Base-by-base conservation (phyloP, 257 asterid species). In the Leonotis leonurus region DNA sequence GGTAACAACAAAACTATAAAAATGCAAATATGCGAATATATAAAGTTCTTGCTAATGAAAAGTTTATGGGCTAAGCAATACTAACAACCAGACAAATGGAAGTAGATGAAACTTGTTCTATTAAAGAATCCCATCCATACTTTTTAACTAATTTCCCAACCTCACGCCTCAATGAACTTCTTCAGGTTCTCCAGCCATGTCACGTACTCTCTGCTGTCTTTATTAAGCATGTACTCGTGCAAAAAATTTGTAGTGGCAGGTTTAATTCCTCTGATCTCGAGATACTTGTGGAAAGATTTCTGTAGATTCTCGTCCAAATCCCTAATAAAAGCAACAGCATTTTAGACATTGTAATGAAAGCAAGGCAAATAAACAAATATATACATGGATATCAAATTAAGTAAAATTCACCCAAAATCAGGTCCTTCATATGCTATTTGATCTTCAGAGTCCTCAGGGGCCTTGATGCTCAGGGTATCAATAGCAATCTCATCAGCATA, bases 251-350 rank as follows among this genome's bases (percentile, higher is more conserved):
- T 87, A 1, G 90, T 72, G 76, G 87, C 83, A 1, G 97, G 90
- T 53, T 81, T 87, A 60, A 93, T 68, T 65, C 97, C 99, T 75
- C 96, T 77, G 6, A 83, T 75, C 77, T 93, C 96, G 45, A 93
- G 75, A 75, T 89, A 93, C 87, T 89, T 89, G 80, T 77, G 90
- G 81, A 93, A 93, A 36, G 95, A 93, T 80, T 87, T 83, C 86
- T 89, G 97, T 79, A 93, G 72, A 71, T 87, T 89, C 76, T 93
- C 96, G 40, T 93, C 99, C 90, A 93, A 82, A 63, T 89, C 95
- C 72, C 96, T 87, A 70, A 26, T 30, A 26, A 55, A 57, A n/a
- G n/a, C n/a, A 21, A 21, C 36, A n/a, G 36, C 49, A 57, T 22
- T 33, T 20, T n/a, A 36, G 48, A 36, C n/a, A 56, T 17, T 14